Evolutionary conservation across 2,329 filamentous ascomycete species (phyloP).

Genomic region (Thielaviopsis euricoi): DNA sequence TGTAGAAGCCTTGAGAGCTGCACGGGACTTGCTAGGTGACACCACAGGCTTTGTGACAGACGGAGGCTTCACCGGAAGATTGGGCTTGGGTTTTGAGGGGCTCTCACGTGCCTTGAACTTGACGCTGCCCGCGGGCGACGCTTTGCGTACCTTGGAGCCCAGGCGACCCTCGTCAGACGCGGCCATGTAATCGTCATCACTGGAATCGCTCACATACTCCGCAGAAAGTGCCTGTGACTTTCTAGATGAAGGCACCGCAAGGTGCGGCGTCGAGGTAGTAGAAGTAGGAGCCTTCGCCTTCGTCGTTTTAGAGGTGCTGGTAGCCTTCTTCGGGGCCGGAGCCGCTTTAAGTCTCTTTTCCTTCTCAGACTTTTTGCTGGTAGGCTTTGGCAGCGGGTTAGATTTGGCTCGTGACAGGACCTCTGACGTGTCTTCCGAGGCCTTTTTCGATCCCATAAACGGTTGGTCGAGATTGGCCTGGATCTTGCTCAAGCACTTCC

Average conservation of each 20-base stretch:
- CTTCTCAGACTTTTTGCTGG: constrained; percentile 40
- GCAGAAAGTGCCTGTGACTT: constrained; percentile 34
- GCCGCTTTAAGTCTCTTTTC: constrained; percentile 33
- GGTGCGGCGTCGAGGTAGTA: not conserved
- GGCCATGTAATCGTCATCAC: constrained; percentile 27
- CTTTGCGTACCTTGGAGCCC: constrained; percentile 4
- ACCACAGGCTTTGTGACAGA: not conserved
- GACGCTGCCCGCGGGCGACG: not conserved
- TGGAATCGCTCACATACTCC: constrained; percentile 39
- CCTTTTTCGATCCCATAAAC: constrained; percentile 20
- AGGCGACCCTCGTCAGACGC: constrained; percentile 4
- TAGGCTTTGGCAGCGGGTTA: constrained; percentile 31
- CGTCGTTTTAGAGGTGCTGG: constrained; percentile 15
- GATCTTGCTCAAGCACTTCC: constrained; percentile 44
- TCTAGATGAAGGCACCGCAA: constrained; percentile 15
- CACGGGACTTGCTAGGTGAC: not conserved
- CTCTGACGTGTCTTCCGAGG: constrained; percentile 19
- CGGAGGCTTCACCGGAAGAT: not conserved
- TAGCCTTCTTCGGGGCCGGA: constrained; percentile 16
- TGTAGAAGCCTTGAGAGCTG: not conserved
- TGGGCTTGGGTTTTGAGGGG: not conserved
- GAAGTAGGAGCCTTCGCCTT: constrained; percentile 2
- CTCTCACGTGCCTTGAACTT: constrained; percentile 5
- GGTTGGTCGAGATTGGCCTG: constrained; percentile 41
- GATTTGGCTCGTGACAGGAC: constrained; percentile 33